phyloP scores from a whole-genome alignment of 768 basidiomycete species.

The Vararia minispora region DNA sequence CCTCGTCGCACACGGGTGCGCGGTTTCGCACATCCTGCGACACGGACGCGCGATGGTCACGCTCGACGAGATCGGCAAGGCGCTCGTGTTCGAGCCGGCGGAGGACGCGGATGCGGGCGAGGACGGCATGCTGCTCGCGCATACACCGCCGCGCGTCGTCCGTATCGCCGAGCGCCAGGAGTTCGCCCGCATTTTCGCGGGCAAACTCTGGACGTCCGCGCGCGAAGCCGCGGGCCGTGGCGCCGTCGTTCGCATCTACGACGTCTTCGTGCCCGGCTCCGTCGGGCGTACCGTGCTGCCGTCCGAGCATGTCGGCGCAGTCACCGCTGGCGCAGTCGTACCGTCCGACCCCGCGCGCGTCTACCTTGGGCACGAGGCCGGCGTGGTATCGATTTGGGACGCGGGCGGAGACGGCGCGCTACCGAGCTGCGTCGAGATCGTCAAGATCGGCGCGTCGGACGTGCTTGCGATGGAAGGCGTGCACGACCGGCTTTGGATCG shows the following conservation, averaged over 20 bases:
- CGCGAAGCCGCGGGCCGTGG: slow-evolving; percentile 36
- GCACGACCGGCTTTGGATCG: slow-evolving; percentile 77
- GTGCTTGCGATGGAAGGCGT: slow-evolving; percentile 81
- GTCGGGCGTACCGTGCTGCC: slow-evolving; percentile 45
- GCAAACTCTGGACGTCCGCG: slow-evolving; percentile 75
- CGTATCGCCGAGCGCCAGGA: slow-evolving; percentile 75
- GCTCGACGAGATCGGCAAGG: slow-evolving; percentile 80
- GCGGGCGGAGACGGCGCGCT: slow-evolving; percentile 40
- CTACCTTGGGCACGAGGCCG: slow-evolving; percentile 89
- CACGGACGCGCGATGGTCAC: slow-evolving; percentile 61
- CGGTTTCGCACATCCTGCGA: slow-evolving; percentile 68
- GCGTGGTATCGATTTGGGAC: slow-evolving; percentile 78
- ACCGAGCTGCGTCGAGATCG: slow-evolving; percentile 59
- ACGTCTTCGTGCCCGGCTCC: slow-evolving; percentile 51
- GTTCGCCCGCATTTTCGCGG: slow-evolving; percentile 63
- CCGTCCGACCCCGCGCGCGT: slow-evolving; percentile 55
- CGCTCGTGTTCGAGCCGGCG: slow-evolving; percentile 54
- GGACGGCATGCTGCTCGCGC: slow-evolving; percentile 32
- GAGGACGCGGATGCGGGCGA: slow-evolving; percentile 20
- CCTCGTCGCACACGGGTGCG: slow-evolving; percentile 48
- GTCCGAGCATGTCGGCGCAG: slow-evolving; percentile 65
- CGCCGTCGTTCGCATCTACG: slow-evolving; percentile 76
- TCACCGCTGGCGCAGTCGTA: slow-evolving; percentile 71
- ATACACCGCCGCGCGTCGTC: slow-evolving; percentile 42
- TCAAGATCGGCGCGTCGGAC: slow-evolving; percentile 74